These are phyloP conservation scores for Solanum lycopersicoides DNA, from an alignment of 257 asterid genomes.

Conservation along the genomic window DNA sequence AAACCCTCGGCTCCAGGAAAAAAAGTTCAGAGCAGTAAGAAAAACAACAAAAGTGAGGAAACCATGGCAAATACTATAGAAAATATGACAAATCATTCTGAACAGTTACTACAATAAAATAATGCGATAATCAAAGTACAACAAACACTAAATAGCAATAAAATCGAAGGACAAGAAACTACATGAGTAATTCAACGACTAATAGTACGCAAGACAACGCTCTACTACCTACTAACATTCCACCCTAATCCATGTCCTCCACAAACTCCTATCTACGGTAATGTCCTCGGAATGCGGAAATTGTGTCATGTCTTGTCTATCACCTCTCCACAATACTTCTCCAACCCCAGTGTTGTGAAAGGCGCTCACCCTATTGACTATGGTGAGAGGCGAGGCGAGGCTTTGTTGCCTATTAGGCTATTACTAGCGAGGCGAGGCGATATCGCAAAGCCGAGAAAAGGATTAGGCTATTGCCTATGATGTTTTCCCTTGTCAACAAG, in stretches of 20 bases:
- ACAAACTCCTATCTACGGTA: not conserved
- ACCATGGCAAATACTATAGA: not conserved
- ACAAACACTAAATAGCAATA: not conserved
- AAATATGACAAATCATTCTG: not conserved
- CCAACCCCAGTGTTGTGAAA: no score
- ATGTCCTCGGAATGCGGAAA: not conserved
- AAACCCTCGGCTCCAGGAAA: not conserved
- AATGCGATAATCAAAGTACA: not conserved
- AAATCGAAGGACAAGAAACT: not conserved
- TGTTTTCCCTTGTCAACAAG: no score
- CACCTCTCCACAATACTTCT: not conserved
- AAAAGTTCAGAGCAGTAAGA: not conserved
- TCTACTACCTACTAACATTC: not conserved
- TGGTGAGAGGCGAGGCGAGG: not conserved
- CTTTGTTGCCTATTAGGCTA: not conserved
- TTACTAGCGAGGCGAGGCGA: not conserved
- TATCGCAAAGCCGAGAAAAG: not conserved
- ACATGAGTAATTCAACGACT: not conserved
- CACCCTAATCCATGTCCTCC: not conserved
- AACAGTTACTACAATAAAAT: not conserved
- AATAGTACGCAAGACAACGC: not conserved
- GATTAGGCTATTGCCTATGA: no score
- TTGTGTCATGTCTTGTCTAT: not conserved
- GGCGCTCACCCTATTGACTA: not conserved
- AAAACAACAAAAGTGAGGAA: not conserved